Percentiles rank a stretch among this genome's conserved stretches.
These are phyloP conservation scores for Blepharisma japonicum DNA, from an alignment of 73 alveolate genomes.

Conservation along the genomic window DNA sequence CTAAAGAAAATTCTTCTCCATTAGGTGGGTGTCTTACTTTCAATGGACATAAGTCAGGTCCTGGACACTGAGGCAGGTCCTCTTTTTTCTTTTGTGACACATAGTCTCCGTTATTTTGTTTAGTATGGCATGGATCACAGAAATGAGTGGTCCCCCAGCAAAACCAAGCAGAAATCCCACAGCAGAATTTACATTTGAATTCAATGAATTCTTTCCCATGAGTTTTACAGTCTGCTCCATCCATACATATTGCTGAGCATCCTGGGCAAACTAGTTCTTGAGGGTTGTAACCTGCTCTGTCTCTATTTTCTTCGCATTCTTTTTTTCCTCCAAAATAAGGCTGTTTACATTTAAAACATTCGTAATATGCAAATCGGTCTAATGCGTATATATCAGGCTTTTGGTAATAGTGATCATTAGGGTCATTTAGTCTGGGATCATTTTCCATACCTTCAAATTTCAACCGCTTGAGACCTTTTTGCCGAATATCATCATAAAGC, in stretches of 20 bases:
- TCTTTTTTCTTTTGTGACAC: slow-evolving; percentile 69
- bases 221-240: slow-evolving; percentile 77
- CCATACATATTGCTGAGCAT: slow-evolving; percentile 90
- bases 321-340: slow-evolving; percentile 98
- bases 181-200: slow-evolving; percentile 93
- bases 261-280: slow-evolving; percentile 92
- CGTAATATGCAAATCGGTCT: slow-evolving; percentile 84
- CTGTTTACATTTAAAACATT: slow-evolving; percentile 90
- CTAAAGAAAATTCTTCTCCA: slow-evolving; percentile 97
- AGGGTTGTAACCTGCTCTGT: slow-evolving; percentile 81
- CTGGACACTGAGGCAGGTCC: slow-evolving; percentile 81
- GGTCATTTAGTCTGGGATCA: slow-evolving; percentile 78
- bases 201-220: slow-evolving; percentile 93
- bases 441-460: slow-evolving; percentile 91
- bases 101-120: slow-evolving; percentile 91
- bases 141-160: slow-evolving; percentile 98
- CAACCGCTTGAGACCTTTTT: slow-evolving; percentile 82
- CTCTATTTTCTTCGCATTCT: slow-evolving; percentile 84
- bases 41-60: slow-evolving; percentile 71
- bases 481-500: slow-evolving; percentile 61
- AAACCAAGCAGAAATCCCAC: slow-evolving; percentile 95
- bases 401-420: slow-evolving; percentile 70
- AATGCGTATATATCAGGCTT: slow-evolving; percentile 85
- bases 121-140: slow-evolving; percentile 96
- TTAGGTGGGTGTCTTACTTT: slow-evolving; percentile 93